Base-by-base conservation (phyloP, 805 yeast genomes). In the Candida odintsovae region DNA sequence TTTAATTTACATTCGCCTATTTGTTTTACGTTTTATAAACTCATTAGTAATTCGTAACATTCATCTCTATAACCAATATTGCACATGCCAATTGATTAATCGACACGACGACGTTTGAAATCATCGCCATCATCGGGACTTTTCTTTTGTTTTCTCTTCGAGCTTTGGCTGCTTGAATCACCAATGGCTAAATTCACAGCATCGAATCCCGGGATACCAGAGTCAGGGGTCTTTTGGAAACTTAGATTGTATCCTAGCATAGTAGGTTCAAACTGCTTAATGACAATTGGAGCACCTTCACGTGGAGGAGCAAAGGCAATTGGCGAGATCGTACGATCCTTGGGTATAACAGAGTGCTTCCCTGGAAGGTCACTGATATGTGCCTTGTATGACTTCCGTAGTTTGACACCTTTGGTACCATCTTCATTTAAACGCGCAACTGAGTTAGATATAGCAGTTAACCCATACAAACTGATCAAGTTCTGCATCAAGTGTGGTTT, bases 321-420 rank as follows among this genome's bases (percentile, higher is more conserved):
- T 7, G 67, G 67, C 1, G 75, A 67, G 12, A 72, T 57, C 2
- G 65, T 62, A 35, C 70, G 53, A 10, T 66, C 72, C 6, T 66
- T 73, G n/a, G 87, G 86, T 37, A 85, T 80, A 33, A 71, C 58
- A 7, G 55, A 72, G 54, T 82, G 87, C 59, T 82, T 83, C 2
- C 90, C 97, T 0, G 96, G 86, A 25, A 94, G 69, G 55, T 90
- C 97, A 35, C 77, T 73, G 13, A 94, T 85, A 62, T 92, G 98
- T 53, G 90, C 90, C 64, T 94, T 94, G 68, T 94, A 94, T 0
- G 97, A 89, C 66, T 94, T 94, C 57, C 99, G 76, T 46, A 94
- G 75, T 67, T 94, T 94, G 35, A 90, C 90, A 45, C 96, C 97
- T 55, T 87, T 90, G 0, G 94, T 77, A 0, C 97, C 96, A 57